phyloP scores from a whole-genome alignment of 164 flowering plant species.

The Annona cherimola region DNA sequence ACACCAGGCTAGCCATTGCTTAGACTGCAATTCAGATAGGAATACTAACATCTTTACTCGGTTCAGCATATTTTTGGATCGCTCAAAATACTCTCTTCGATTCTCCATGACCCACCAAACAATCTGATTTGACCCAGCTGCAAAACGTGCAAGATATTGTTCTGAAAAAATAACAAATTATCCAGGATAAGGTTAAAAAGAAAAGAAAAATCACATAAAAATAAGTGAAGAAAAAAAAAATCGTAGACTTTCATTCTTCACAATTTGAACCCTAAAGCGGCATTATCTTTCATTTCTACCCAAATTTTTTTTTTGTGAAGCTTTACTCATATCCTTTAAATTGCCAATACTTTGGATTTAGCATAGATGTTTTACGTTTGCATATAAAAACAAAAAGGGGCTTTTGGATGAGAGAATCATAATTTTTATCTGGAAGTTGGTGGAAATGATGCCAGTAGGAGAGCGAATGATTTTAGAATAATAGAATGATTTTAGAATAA shows the following conservation, averaged over 20 bases:
- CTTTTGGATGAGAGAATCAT: too few relatives aligned
- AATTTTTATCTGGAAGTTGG: too few relatives aligned
- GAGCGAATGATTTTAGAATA: too few relatives aligned
- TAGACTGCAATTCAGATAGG: slow-evolving; percentile 76
- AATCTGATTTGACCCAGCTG: slow-evolving; percentile 75
- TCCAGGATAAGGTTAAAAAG: background rate
- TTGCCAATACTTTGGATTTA: too few relatives aligned
- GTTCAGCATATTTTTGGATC: slow-evolving; percentile 62
- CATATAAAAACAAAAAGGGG: too few relatives aligned
- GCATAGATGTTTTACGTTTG: too few relatives aligned
- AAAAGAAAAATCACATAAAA: background rate
- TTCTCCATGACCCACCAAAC: slow-evolving; percentile 99
- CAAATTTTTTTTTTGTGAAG: too few relatives aligned
- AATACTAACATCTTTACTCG: slow-evolving; percentile 76
- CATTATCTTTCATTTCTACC: too few relatives aligned
- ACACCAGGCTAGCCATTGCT: slow-evolving; percentile 91
- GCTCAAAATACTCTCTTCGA: slow-evolving; percentile 80
- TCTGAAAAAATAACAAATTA: slow-evolving; percentile 43
- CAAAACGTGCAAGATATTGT: slow-evolving; percentile 57
- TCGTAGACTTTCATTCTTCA: background rate
- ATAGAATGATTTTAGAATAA: too few relatives aligned
- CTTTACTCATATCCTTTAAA: too few relatives aligned
- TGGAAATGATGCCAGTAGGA: too few relatives aligned
- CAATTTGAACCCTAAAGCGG: too few relatives aligned
- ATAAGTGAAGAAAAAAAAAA: background rate